Conservation (phyloP, 345 rosid species). For the Camelina neglecta region DNA sequence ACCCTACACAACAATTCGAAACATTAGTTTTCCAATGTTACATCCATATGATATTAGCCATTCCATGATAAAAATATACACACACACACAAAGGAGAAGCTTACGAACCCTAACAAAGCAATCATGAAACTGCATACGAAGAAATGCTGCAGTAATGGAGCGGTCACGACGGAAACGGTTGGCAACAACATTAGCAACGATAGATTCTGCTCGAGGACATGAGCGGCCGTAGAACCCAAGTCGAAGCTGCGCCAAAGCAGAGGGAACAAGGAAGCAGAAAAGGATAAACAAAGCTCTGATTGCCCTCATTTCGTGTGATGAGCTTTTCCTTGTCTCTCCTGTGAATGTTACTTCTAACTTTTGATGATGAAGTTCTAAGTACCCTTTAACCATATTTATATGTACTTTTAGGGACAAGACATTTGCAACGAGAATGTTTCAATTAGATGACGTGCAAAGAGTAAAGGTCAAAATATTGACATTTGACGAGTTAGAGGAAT, state of each 20-base stretch:
- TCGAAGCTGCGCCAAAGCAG: conserved; percentile 52
- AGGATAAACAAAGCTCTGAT: conserved; percentile 38
- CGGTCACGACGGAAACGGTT: conserved; percentile 50
- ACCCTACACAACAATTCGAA: conserved; percentile 35
- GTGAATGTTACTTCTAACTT: not conserved
- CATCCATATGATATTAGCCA: not conserved
- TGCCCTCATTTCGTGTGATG: conserved; percentile 25
- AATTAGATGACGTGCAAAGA: conserved; percentile 20
- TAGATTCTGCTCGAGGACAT: conserved; percentile 70
- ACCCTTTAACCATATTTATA: conserved; percentile 28
- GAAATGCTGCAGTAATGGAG: conserved; percentile 63
- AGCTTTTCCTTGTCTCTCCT: conserved; percentile 4
- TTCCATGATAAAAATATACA: not conserved
- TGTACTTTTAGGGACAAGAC: not conserved
- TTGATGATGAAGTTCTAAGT: conserved; percentile 21
- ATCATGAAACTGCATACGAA: conserved; percentile 89
- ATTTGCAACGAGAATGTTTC: conserved; percentile 25
- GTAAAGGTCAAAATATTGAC: not conserved
- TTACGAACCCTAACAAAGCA: conserved; percentile 68
- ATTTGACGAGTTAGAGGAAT: not conserved
- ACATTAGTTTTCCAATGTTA: not conserved
- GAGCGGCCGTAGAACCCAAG: conserved; percentile 58
- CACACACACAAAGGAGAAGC: conserved; percentile 14
- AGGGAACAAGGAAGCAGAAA: conserved; percentile 40
- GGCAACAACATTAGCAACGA: conserved; percentile 50